A percentile compares a stretch with the other conserved stretches of the same genome.
Conservation (phyloP, 805 yeast species). For the Komagataella kurtzmanii region DNA sequence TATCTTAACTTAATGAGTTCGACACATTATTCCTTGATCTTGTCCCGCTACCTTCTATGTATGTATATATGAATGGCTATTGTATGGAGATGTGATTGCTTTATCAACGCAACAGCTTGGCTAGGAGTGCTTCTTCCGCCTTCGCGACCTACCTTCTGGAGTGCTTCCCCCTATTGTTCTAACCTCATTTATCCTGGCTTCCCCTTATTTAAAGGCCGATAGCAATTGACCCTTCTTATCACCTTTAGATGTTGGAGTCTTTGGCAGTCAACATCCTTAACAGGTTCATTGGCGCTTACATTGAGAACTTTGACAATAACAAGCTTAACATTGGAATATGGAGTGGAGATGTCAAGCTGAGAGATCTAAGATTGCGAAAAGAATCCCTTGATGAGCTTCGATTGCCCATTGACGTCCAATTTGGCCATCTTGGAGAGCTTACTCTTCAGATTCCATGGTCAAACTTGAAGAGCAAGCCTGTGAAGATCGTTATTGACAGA, state of each 20-base stretch:
- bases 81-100: neutral
- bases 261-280: conserved; percentile 51
- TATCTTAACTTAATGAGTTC: neutral
- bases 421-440: conserved; percentile 83
- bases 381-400: conserved; percentile 83
- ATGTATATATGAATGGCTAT: neutral
- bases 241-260: conserved; percentile 41
- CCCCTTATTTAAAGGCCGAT: neutral
- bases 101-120: too few relatives aligned
- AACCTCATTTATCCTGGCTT: neutral
- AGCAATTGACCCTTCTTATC: neutral
- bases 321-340: conserved; percentile 93
- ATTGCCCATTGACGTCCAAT: conserved; percentile 75
- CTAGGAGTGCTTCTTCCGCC: neutral
- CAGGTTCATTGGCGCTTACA: conserved; percentile 56
- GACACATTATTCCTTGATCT: neutral
- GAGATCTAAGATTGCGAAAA: conserved; percentile 64
- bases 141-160: neutral
- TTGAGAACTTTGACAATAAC: conserved; percentile 91
- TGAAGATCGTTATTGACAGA: conserved; percentile 74
- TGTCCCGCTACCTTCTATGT: neutral
- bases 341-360: conserved; percentile 90
- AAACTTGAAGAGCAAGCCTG: conserved; percentile 84
- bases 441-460: conserved; percentile 96
- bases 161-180: neutral